Percentiles rank a stretch among this genome's conserved stretches.
These are phyloP conservation scores for Diaporthe australafricana DNA, from an alignment of 2,329 filamentous ascomycete genomes.

Conservation along the genomic window DNA sequence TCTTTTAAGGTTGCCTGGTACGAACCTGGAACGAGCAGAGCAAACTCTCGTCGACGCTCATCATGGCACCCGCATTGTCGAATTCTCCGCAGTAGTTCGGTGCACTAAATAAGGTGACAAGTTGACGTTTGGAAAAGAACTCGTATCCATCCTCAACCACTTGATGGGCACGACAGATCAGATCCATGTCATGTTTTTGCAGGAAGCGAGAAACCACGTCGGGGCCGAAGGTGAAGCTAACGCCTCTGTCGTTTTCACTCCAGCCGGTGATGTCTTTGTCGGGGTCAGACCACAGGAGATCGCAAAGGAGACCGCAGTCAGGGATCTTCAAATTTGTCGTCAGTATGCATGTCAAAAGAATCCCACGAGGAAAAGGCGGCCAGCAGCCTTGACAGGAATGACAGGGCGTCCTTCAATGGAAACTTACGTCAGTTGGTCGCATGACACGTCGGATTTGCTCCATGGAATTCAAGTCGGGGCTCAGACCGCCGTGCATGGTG, in stretches of 20 bases:
- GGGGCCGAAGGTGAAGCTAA: slow-evolving; percentile 97
- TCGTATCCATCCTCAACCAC: slow-evolving; percentile 99
- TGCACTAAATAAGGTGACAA: slow-evolving; percentile 97
- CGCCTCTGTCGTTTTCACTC: slow-evolving; percentile 98
- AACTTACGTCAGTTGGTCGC: slow-evolving; percentile 96
- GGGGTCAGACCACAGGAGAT: slow-evolving; percentile 97
- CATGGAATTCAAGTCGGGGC: slow-evolving; percentile 98
- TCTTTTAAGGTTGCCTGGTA: slow-evolving; percentile 28
- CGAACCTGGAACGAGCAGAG: slow-evolving; percentile 97
- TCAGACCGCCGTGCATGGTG: slow-evolving; percentile 98
- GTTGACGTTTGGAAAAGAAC: slow-evolving; percentile 98
- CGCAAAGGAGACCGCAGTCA: slow-evolving; percentile 96
- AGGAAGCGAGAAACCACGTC: slow-evolving; percentile 97
- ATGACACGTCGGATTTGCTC: slow-evolving; percentile 99
- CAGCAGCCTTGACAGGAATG: background rate
- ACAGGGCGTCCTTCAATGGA: background rate
- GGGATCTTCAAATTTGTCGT: slow-evolving; percentile 78
- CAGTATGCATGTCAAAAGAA: slow-evolving; percentile 10
- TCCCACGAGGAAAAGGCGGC: background rate
- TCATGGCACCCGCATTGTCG: slow-evolving; percentile 99
- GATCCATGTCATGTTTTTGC: slow-evolving; percentile 99
- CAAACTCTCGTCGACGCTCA: slow-evolving; percentile 98
- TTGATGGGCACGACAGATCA: slow-evolving; percentile 98
- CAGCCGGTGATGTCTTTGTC: slow-evolving; percentile 99
- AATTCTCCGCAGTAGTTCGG: slow-evolving; percentile 99